Base-by-base conservation (phyloP, 192 early-diverging fungal genomes). In the Coemansia guatemalensis region DNA sequence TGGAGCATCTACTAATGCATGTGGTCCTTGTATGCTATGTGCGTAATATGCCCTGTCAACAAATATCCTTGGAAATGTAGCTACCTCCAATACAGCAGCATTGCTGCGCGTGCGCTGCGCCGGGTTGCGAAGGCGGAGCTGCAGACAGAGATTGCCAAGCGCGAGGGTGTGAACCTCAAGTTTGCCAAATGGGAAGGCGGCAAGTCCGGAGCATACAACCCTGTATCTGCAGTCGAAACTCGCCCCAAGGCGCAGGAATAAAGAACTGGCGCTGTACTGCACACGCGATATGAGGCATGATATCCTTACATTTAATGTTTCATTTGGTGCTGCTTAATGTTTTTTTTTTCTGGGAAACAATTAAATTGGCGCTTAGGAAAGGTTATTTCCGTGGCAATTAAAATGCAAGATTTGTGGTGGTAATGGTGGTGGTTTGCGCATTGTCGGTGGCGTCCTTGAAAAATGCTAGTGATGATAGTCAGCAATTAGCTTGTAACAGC, bases 81-180 rank as follows among this genome's bases (percentile, higher is more conserved):
- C 67, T 79, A 79, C 60, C 76, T 79, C 49, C 70, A 79, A 60
- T 79, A 79, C 67, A 79, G 76, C 76, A 79, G 68, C 67, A 73
- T 79, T 48, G 76, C 76, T 64, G 76, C 76, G 18, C 76, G 76
- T 30, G 76, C 76, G 23, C 67, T 79, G 67, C 76, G 76, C 21
- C 70, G 76, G 60, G 67, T 69, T 26, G 71, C 54, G 26, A 79
- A 79, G 67, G 17, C 67, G 5, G 70, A 79, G 67, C 64, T 79
- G 49, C 67, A 69, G 60, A n/a, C 64, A 23, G 76, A 79, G 53
- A 67, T 79, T 22, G 76, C 76, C 33, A 79, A 79, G 71, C 76
- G 76, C 33, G 60, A 79, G 60, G 71, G 70, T 29, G 32, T 73
- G 60, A n/a, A 18, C 48, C 62, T 79, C 60, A 79, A 73, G 67